These are phyloP conservation scores for Oryza australiensis DNA, from an alignment of 176 grass and related monocot genomes.

Conservation along the genomic window DNA sequence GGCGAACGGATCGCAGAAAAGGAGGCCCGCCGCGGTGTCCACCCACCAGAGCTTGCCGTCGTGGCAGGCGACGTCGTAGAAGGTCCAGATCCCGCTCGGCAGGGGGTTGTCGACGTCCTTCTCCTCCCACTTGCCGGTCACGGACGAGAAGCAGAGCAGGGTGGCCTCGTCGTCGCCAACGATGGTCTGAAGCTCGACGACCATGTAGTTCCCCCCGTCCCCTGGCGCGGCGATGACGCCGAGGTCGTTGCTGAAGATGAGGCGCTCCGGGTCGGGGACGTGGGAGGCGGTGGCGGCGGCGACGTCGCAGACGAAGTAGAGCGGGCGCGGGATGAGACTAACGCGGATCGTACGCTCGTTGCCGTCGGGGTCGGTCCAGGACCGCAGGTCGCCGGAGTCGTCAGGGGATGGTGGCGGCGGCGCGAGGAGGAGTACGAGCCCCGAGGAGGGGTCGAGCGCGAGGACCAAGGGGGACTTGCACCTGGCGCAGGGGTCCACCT, in stretches of 20 bases:
- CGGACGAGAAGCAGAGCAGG: neutral
- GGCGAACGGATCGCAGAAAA: neutral
- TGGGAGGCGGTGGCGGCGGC: neutral
- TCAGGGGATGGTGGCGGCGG: too few relatives aligned
- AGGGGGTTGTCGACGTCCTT: neutral
- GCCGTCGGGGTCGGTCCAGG: too few relatives aligned
- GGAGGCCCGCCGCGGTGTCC: neutral
- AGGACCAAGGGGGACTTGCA: too few relatives aligned
- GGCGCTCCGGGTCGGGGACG: neutral
- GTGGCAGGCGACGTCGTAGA: neutral
- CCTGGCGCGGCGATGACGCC: neutral
- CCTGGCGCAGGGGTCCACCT: too few relatives aligned
- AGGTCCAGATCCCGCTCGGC: neutral
- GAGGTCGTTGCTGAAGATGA: neutral
- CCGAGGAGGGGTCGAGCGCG: too few relatives aligned
- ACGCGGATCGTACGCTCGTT: too few relatives aligned
- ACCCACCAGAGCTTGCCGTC: slow-evolving; percentile 32
- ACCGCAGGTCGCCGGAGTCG: too few relatives aligned
- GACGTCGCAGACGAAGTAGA: neutral
- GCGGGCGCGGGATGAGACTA: too few relatives aligned
- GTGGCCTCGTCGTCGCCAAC: neutral
- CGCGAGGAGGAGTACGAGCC: too few relatives aligned
- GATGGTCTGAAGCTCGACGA: neutral
- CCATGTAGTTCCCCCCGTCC: neutral
- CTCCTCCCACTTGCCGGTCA: neutral